phyloP scores from a whole-genome alignment of 73 alveolate genomes.

The Diophrys appendiculata region DNA sequence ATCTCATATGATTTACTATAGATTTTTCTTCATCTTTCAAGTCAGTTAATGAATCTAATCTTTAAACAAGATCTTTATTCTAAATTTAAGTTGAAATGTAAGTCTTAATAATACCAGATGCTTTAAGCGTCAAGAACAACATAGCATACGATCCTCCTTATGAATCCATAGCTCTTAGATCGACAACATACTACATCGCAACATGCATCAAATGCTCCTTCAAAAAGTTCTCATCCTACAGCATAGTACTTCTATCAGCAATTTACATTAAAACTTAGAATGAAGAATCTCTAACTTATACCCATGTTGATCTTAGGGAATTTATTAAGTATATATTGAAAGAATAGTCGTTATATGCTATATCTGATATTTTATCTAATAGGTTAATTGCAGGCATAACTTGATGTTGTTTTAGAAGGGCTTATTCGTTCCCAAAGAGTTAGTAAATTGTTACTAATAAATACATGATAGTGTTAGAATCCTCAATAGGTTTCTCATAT shows the following conservation, averaged over 20 bases:
- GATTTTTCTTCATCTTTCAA: not conserved
- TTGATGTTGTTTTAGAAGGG: not conserved
- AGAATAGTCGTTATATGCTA: not conserved
- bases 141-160: not conserved
- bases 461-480: conserved; percentile 4
- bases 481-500: conserved; percentile 6
- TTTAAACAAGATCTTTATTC: not conserved
- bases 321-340: too few relatives aligned
- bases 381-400: not conserved
- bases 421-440: not conserved
- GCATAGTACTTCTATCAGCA: too few relatives aligned
- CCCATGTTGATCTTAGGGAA: not conserved
- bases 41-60: not conserved
- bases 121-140: not conserved
- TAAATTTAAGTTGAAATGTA: not conserved
- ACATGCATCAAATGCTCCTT: not conserved
- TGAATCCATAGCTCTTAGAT: not conserved
- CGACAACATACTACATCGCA: not conserved
- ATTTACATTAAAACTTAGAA: too few relatives aligned
- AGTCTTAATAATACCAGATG: not conserved
- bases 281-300: not conserved
- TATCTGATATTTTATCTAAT: not conserved
- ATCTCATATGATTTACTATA: not conserved
- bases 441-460: not conserved
- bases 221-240: not conserved